Conservation (phyloP, 768 basidiomycete genomes). For the Suillus weaverae region DNA sequence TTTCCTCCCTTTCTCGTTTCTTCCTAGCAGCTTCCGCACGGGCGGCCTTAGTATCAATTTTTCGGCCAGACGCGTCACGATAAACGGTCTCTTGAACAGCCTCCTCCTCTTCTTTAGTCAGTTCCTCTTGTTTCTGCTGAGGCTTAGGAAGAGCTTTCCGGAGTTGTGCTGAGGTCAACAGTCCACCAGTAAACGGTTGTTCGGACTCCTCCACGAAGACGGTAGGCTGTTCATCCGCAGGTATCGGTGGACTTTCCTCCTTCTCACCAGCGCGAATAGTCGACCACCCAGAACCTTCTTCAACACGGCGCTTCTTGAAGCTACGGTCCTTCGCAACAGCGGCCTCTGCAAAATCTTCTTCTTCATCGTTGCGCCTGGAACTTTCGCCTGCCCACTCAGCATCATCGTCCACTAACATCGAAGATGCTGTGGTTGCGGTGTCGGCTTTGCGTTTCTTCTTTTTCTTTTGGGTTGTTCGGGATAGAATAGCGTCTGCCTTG, state of each 20-base stretch:
- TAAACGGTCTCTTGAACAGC: conserved; percentile 89
- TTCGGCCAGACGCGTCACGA: conserved; percentile 84
- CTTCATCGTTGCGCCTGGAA: conserved; percentile 52
- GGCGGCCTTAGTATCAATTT: conserved; percentile 85
- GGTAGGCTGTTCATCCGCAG: conserved; percentile 69
- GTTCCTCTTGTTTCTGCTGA: conserved; percentile 36
- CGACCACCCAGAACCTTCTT: conserved; percentile 63
- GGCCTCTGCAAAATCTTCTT: conserved; percentile 58
- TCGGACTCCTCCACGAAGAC: conserved; percentile 49
- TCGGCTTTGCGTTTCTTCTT: conserved; percentile 68
- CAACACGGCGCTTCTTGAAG: conserved; percentile 73
- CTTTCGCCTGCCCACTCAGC: conserved; percentile 59
- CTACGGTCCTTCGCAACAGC: conserved; percentile 71
- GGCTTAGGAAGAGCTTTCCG: conserved; percentile 57
- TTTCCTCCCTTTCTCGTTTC: conserved; percentile 82
- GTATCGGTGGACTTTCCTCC: conserved; percentile 52
- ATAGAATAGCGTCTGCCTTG: conserved; percentile 92
- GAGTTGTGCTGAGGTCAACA: conserved; percentile 76
- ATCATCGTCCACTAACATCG: conserved; percentile 66
- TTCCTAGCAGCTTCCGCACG: conserved; percentile 79
- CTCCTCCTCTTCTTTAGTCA: conserved; percentile 47
- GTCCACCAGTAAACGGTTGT: conserved; percentile 64
- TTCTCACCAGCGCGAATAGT: conserved; percentile 56
- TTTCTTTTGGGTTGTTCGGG: conserved; percentile 59
- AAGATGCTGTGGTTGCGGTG: conserved; percentile 24